phyloP scores from a whole-genome alignment of 1,284 basidiomycete species.

The Neonothopanus nambi region DNA sequence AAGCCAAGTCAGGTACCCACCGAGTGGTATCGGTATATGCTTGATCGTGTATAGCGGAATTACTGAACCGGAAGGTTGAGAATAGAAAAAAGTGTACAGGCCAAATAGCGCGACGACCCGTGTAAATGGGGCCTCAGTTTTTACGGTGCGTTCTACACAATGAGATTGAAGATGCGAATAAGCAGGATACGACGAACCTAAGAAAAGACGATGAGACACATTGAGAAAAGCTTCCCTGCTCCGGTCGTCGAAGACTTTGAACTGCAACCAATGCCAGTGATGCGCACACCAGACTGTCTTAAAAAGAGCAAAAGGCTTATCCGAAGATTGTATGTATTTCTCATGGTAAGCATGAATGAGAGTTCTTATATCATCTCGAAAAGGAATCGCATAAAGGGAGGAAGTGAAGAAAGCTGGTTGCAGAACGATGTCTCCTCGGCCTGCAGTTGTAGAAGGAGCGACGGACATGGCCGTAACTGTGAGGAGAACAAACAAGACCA shows the following conservation, averaged over 20 bases:
- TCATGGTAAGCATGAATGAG: slow-evolving; percentile 53
- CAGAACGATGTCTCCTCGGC: slow-evolving; percentile 58
- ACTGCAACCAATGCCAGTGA: slow-evolving; percentile 74
- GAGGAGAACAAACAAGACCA: no score
- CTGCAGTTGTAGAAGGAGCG: slow-evolving; percentile 33
- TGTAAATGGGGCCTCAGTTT: slow-evolving; percentile 47
- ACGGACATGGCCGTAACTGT: slow-evolving; percentile 35
- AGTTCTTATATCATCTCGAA: slow-evolving; percentile 60
- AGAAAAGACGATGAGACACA: slow-evolving; percentile 60
- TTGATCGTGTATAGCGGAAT: slow-evolving; percentile 47
- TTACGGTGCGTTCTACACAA: slow-evolving; percentile 51
- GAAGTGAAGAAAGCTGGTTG: slow-evolving; percentile 78
- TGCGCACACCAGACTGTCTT: slow-evolving; percentile 63
- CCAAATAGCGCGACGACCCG: slow-evolving; percentile 63
- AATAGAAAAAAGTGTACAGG: slow-evolving; percentile 64
- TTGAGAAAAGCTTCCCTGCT: slow-evolving; percentile 60
- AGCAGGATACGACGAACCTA: slow-evolving; percentile 44
- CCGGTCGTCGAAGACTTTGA: slow-evolving; percentile 66
- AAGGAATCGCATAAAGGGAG: slow-evolving; percentile 63
- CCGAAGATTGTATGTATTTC: slow-evolving; percentile 35
- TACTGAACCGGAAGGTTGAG: slow-evolving; percentile 57
- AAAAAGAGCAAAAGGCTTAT: slow-evolving; percentile 65
- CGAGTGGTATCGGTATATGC: slow-evolving; percentile 58
- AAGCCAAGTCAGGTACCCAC: slow-evolving; percentile 35
- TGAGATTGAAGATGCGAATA: not conserved